These are phyloP conservation scores for Fusarium oligoseptatum DNA, from an alignment of 2,329 filamentous ascomycete genomes.

Conservation along the genomic window DNA sequence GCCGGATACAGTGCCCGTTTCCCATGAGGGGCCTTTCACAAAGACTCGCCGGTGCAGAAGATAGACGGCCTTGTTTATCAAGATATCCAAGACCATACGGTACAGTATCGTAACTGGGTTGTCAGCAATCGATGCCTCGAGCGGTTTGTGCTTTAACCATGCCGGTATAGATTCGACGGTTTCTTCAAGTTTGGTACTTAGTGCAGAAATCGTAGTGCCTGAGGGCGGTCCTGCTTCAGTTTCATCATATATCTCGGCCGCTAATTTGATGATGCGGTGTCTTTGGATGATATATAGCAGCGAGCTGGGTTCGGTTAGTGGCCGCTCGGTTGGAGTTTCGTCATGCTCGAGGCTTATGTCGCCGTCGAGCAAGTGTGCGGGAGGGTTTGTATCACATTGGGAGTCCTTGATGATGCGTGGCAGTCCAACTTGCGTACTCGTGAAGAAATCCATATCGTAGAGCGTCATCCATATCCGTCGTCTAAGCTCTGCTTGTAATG, in stretches of 20 bases:
- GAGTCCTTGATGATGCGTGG: conserved; percentile 38
- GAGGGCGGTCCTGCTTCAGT: neutral
- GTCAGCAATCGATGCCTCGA: conserved; percentile 16
- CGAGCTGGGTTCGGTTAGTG: conserved; percentile 11
- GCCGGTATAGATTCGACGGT: neutral
- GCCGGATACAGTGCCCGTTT: neutral
- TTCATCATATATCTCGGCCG: conserved; percentile 18
- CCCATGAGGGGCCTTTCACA: neutral
- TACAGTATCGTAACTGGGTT: conserved; percentile 12
- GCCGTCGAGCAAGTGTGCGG: conserved; percentile 7
- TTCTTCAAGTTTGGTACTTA: neutral
- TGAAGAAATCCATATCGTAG: conserved; percentile 40
- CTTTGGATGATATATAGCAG: conserved; percentile 15
- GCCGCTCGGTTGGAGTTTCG: neutral
- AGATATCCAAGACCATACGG: conserved; percentile 22
- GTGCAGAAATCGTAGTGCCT: neutral
- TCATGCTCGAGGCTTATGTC: neutral
- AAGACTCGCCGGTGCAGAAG: conserved; percentile 19
- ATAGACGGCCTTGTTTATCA: conserved; percentile 14
- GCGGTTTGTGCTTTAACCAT: conserved; percentile 18
- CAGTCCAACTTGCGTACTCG: conserved; percentile 33
- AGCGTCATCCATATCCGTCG: conserved; percentile 31
- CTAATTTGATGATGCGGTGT: conserved; percentile 6
- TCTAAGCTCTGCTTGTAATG: conserved; percentile 32
- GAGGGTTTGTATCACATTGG: conserved; percentile 28